Base-by-base conservation (phyloP, 2,329 filamentous ascomycete genomes). In the Ophiostoma sp. region DNA sequence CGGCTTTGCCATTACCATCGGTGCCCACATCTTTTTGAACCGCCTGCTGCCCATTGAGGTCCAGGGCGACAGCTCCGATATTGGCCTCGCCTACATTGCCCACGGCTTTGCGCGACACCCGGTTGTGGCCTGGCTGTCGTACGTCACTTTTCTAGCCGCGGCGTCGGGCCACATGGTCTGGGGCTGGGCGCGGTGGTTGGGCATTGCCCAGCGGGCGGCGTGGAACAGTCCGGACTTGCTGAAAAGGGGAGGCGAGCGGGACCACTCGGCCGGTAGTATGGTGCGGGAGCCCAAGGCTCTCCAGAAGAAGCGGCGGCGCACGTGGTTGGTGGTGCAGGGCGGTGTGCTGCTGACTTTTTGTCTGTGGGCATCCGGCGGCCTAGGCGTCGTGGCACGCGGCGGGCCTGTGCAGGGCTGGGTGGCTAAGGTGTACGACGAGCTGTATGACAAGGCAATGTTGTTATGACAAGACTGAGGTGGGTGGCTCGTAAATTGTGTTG, bases 1-100 rank as follows among this genome's bases (percentile, higher is more conserved):
- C 80, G 82, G 86, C 0, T 85, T 97, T 22, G 80, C 89, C 0
- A 87, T 88, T 0, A 83, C 95, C 25, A 85, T 95, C 33, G 84
- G 87, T 0, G 89, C 89, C 6, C 95, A 98, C 81, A 87, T 91
- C 2, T 88, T 90, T 75, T 86, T 94, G 73, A 97, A 97, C 80
- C 89, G 95, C 45, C 82, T 89, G 2, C 84, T 97, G 33, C 95
- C 96, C 1, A 82, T 95, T 45, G 84, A 89, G 36, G 87, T 94
- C 61, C 93, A 97, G 71, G 95, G 95, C 7, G 94, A 95, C 74
- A 94, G 91, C 78, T 93, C 93, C n/a, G 91, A 95, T 71, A 91
- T 98, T 55, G 93, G 93, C 0, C 84, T 98, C 15, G 91, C 89
- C 15, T 98, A 93, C 80, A 91, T 98, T 8, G 89, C 91, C 15